Percentiles rank a stretch among this genome's conserved stretches.
Evolutionary conservation across 2,329 filamentous ascomycete genomes (phyloP).

Genomic region (Sporothrix pallida): DNA sequence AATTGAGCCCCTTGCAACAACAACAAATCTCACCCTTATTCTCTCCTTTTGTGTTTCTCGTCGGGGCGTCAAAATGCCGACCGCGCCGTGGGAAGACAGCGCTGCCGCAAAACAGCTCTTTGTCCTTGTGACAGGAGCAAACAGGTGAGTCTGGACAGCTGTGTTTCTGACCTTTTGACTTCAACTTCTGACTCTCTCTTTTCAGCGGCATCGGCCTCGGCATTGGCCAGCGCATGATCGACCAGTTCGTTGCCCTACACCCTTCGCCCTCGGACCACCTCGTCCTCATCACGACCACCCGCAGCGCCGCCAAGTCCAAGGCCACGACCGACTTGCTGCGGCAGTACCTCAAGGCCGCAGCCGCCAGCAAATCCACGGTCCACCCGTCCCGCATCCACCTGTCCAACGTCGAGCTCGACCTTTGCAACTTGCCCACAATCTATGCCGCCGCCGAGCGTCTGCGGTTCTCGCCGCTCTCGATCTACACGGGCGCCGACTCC

Average conservation of each 20-base stretch:
- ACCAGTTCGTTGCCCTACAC: conserved; percentile 79
- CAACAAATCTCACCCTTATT: too few relatives aligned
- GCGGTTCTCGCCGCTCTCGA: conserved; percentile 52
- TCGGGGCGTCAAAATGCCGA: conserved; percentile 14
- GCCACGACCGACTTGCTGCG: conserved; percentile 72
- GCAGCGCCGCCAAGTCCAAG: conserved; percentile 73
- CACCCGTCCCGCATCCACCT: conserved; percentile 65
- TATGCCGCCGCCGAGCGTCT: conserved; percentile 56
- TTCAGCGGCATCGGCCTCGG: conserved; percentile 83
- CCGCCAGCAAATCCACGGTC: conserved; percentile 50
- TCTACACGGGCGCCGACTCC: conserved; percentile 46
- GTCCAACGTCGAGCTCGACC: conserved; percentile 63
- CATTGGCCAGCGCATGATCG: conserved; percentile 82
- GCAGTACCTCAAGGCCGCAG: conserved; percentile 60
- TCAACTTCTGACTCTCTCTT: too few relatives aligned
- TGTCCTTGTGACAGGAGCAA: conserved; percentile 82
- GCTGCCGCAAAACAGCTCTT: conserved; percentile 56
- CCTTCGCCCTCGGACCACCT: conserved; percentile 72
- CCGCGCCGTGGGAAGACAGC: conserved; percentile 47
- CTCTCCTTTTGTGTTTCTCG: background rate
- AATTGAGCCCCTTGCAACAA: background rate
- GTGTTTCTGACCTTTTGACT: too few relatives aligned
- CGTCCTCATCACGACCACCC: conserved; percentile 82
- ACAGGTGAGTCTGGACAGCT: conserved; percentile 64
- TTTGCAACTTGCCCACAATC: conserved; percentile 63